Conservation (phyloP, 2,329 filamentous ascomycete species). For the Colletotrichum destructivum region DNA sequence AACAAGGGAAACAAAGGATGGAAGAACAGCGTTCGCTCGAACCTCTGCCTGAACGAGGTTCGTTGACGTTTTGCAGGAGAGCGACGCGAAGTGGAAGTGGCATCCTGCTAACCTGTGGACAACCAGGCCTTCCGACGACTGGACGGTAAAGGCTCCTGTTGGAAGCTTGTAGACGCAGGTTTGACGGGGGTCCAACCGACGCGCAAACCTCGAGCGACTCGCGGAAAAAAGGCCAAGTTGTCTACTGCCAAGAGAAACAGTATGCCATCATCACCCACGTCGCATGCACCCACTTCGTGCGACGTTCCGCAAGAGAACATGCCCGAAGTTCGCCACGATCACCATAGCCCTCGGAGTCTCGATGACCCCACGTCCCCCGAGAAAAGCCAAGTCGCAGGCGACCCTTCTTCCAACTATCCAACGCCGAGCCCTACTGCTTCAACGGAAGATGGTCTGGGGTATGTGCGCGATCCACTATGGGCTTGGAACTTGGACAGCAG, state of each 20-base stretch:
- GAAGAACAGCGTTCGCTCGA: conserved; percentile 12
- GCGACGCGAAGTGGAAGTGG: background rate
- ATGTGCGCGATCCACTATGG: background rate
- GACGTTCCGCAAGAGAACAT: background rate
- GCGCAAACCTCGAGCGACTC: background rate
- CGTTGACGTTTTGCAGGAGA: background rate
- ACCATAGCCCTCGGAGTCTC: background rate
- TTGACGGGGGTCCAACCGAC: background rate
- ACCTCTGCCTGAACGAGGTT: conserved; percentile 17
- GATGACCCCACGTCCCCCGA: background rate
- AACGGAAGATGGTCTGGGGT: background rate
- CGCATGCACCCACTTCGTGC: background rate
- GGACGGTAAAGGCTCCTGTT: background rate
- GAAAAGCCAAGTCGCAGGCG: background rate
- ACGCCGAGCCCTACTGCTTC: background rate
- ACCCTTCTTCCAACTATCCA: background rate
- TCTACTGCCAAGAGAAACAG: background rate
- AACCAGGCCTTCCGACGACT: conserved; percentile 3
- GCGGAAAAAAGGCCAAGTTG: background rate
- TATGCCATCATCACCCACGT: background rate
- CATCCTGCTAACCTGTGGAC: background rate
- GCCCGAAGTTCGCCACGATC: no score
- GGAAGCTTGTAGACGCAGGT: background rate
- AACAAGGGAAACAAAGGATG: background rate
- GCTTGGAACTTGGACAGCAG: background rate